Evolutionary conservation across 2,329 filamentous ascomycete species (phyloP), one percentile per base, ranked within the genome.

Genomic region (Leptographium procerum): DNA sequence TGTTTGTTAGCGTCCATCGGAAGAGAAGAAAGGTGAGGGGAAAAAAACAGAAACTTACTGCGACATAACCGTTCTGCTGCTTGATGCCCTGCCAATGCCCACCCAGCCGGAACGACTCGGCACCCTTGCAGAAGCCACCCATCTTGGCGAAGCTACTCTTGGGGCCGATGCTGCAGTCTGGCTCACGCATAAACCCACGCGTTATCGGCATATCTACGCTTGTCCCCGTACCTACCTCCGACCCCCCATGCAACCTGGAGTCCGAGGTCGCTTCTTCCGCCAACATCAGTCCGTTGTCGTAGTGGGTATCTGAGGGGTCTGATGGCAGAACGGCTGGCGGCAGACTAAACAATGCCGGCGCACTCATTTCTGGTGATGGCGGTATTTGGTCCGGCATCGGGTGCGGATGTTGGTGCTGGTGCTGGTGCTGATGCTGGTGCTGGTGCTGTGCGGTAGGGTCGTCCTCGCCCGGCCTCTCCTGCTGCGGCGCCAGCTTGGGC

Each of bases 101-200:
- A 8, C 68, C 69, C 6, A 66, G 59, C 16, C 68, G 65, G 61
- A 73, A 75, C 4, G 63, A 64, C n/a, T 67, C 66, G 8, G 73
- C 72, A 1, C 73, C 73, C 8, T 68, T 60, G 61, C 74, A 76
- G 53, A 75, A 69, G 0, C 73, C 71, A 11, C 68, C 69, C 22
- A 71, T 60, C 31, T 65, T 64, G 51, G 69, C 65, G 36, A 73
- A 69, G 2, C 69, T 72, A 61, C 71, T 74, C 19, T 68, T 65
- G 0, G 68, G 61, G 0, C 71, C 69, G 29, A 76, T 72, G 45
- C 61, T 62, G 59, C 65, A 67, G 56, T 69, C 69, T 16, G 64
- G 61, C 56, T 64, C 61, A 24, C 62, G 61, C 22, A 57, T 52
- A 57, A 60, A 63, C 43, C 47, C 63, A 59, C 55, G 61, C 55